Conservation (phyloP, 2,329 filamentous ascomycete species). For the Diaporthe amygdali region DNA sequence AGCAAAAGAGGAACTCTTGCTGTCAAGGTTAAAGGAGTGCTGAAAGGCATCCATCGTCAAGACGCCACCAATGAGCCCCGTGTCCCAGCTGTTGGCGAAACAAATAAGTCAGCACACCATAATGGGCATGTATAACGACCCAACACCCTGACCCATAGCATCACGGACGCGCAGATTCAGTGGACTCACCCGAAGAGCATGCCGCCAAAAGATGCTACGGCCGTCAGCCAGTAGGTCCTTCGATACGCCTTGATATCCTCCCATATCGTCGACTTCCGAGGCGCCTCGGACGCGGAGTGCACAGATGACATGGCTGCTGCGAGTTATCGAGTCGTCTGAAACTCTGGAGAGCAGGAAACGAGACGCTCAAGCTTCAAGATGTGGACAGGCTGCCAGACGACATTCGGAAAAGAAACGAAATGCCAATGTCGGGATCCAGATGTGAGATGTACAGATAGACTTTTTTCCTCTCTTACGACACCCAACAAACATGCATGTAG, state of each 20-base stretch:
- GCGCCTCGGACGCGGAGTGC: not conserved
- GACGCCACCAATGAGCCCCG: conserved; percentile 25
- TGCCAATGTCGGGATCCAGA: not conserved
- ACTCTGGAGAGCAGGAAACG: not conserved
- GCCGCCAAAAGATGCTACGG: conserved; percentile 24
- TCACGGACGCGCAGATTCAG: no score
- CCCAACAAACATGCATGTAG: not conserved
- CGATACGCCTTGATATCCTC: conserved; percentile 18
- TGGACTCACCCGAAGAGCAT: conserved; percentile 23
- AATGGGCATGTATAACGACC: not conserved
- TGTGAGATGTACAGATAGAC: not conserved
- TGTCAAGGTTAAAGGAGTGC: conserved; percentile 23
- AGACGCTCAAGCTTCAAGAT: not conserved
- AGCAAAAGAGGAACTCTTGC: conserved; percentile 17
- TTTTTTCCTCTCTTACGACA: not conserved
- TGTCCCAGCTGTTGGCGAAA: conserved; percentile 16
- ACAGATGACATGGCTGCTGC: conserved; percentile 3
- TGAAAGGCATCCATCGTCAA: conserved; percentile 26
- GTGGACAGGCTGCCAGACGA: no score
- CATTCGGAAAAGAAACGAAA: not conserved
- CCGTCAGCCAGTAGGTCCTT: conserved; percentile 20
- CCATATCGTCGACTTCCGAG: conserved; percentile 18
- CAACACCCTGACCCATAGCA: not conserved
- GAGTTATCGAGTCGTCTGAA: not conserved
- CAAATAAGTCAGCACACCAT: not conserved